Percentiles rank a stretch among this genome's conserved stretches.
Evolutionary conservation across 345 rosid genomes (phyloP).

Genomic region (Salix arbutifolia): DNA sequence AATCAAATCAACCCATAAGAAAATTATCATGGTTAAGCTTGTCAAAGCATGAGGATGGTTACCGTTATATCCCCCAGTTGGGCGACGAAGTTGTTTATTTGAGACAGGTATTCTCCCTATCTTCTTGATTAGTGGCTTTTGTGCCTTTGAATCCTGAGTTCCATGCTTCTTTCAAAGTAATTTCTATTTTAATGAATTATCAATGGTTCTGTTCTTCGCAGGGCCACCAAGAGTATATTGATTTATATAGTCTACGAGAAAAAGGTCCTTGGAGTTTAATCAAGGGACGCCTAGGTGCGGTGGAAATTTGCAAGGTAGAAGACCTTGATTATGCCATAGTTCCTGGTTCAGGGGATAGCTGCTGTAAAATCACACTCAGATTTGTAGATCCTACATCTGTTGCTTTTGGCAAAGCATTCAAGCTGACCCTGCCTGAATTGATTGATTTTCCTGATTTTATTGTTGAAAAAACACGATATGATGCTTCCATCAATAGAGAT

Average conservation of each 20-base stretch:
- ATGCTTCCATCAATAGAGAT: constrained; percentile 22
- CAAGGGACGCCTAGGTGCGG: constrained; percentile 9
- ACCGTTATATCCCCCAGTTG: constrained; percentile 26
- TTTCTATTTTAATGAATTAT: not conserved
- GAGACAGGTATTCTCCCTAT: constrained; percentile 21
- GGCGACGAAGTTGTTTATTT: constrained; percentile 29
- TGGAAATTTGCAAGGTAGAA: constrained; percentile 28
- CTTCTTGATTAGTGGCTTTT: not conserved
- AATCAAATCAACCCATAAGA: constrained; percentile 8
- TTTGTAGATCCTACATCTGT: constrained; percentile 16
- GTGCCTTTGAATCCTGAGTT: not conserved
- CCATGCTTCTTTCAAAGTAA: not conserved
- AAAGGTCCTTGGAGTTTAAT: constrained; percentile 17
- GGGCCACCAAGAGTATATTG: constrained; percentile 26
- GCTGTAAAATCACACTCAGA: constrained; percentile 23
- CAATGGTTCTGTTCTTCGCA: not conserved
- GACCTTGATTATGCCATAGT: constrained; percentile 13
- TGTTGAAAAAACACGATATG: constrained; percentile 27
- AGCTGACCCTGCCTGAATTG: constrained; percentile 25
- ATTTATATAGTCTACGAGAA: not conserved
- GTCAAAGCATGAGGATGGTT: constrained; percentile 24
- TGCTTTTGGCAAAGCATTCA: constrained; percentile 9
- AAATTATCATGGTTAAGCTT: constrained; percentile 26
- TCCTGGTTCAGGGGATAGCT: constrained; percentile 30
- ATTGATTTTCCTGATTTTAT: constrained; percentile 27